Evolutionary conservation across 768 basidiomycete species (phyloP), one percentile per base, ranked within the genome.

Genomic region (Mrakia hoshinonis): DNA sequence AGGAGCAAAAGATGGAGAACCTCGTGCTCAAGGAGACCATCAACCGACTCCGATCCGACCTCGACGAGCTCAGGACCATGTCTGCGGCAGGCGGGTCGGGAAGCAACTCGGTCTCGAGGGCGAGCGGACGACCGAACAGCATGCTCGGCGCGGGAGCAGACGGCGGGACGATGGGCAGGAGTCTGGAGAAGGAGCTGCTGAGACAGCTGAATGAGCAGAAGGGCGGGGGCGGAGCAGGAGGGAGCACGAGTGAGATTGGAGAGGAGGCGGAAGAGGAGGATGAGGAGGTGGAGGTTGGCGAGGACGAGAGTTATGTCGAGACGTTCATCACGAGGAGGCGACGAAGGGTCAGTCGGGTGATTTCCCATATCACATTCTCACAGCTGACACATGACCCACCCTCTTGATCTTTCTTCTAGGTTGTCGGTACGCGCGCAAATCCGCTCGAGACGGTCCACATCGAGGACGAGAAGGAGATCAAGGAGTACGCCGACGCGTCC

Each of bases 21-120:
- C 55, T 72, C 12, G n/a, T 24, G 31, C 64, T 72, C 34, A 72
- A 72, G 66, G 70, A 72, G 58, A 72, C 70, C 31, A 72, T 72
- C 70, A 67, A 67, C 29, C 70, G 70, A 20, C 70, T 72, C 5
- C 70, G 70, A 55, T 49, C 43, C 34, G 70, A 72, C 24, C 64
- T 72, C 34, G 70, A 72, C 54, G 66, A 72, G 20, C 65, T 72
- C n/a, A 54, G 70, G 47, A 36, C 47, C 7, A 51, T 48, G 47
- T 52, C 43, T 20, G 13, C 64, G 10, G 43, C 51, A 9, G 39
- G 39, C 39, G 58, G 58, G 0, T 61, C 58, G 36, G 58, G 34
- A 13, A 38, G 18, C 58, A 61, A 61, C 58, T 36, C 34, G 31
- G 36, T 61, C 2, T 22, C 6, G 29, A 11, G 55, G 31, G 55